phyloP scores from a whole-genome alignment of 1,284 basidiomycete species.

The Marasmius fiardii region DNA sequence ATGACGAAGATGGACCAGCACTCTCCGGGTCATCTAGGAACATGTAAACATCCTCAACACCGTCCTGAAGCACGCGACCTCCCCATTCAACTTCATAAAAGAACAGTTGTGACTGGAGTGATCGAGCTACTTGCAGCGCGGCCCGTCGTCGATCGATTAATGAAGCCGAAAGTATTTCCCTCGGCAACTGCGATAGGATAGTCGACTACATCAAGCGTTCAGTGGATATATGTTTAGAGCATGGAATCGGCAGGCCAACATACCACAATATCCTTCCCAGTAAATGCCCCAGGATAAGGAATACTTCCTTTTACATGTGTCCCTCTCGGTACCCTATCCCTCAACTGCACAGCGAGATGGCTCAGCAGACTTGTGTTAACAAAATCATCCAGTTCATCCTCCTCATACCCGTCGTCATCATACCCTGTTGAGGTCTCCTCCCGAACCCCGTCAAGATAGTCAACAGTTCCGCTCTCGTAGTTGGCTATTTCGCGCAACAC shows the following conservation, averaged over 20 bases:
- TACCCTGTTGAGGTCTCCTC: constrained; percentile 23
- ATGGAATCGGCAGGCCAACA: constrained; percentile 24
- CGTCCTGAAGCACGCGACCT: constrained; percentile 78
- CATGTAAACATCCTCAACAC: constrained; percentile 94
- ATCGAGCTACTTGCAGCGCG: constrained; percentile 84
- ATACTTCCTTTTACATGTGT: constrained; percentile 90
- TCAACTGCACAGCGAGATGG: constrained; percentile 84
- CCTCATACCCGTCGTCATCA: constrained; percentile 53
- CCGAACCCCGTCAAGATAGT: background rate
- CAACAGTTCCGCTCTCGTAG: constrained; percentile 24
- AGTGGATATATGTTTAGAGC: background rate
- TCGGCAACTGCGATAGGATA: constrained; percentile 76
- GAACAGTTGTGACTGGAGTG: constrained; percentile 89
- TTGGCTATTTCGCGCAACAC: constrained; percentile 28
- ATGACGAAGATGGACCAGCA: constrained; percentile 24
- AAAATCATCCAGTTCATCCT: constrained; percentile 79
- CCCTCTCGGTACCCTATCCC: constrained; percentile 82
- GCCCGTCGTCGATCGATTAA: constrained; percentile 67
- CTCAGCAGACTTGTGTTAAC: constrained; percentile 87
- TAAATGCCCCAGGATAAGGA: constrained; percentile 84
- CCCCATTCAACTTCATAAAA: constrained; percentile 99
- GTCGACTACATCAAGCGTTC: constrained; percentile 51
- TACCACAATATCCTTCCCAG: constrained; percentile 90
- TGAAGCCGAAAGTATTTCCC: constrained; percentile 59
- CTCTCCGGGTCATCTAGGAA: constrained; percentile 89